Base-by-base conservation (phyloP, 352 stramenopile species). In the Phytopythium vexans region DNA sequence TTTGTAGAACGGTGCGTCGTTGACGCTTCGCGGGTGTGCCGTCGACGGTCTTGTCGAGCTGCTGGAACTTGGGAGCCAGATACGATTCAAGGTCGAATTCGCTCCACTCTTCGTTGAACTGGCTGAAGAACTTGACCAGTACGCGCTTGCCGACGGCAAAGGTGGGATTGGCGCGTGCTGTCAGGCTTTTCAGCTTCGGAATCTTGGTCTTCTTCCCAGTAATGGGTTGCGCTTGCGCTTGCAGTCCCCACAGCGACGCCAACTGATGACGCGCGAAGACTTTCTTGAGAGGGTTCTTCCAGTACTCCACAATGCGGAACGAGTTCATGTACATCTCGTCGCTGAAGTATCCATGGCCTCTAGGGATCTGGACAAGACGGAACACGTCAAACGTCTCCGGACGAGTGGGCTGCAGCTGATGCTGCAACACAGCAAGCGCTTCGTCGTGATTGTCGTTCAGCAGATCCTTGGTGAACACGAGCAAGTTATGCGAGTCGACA, bases 121-220 rank as follows among this genome's bases (percentile, higher is more conserved):
- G 70, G 39, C 85, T 95, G 56, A 89, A 93, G 33, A 91, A 91
- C 54, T 95, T 95, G 34, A 95, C 53, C 14, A 92, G 49, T 14
- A 86, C 32, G 16, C 58, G 66, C 35, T 77, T 72, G 14, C 76
- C 78, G 16, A 95, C 56, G 0, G 71, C 77, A 58, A 93, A 92
- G 32, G 81, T 81, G 27, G 85, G 85, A 39, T 95, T 95, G 8
- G 83, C 81, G 11, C 82, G 78, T 31, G 82, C 84, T 8, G 85
- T 95, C 16, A 92, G 57, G 41, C 63, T 82, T 33, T 74, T 82
- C 49, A 92, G 50, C 46, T 62, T 75, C 0, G 72, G 68, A 11
- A 82, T 60, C 21, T 64, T 64, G 4, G 54, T 39, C 48, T 80
- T 78, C 6, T 56, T 42, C 11, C 15, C 15, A 47, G 38, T 63